Conservation (phyloP, 2,329 filamentous ascomycete species). For the Lasiodiplodia hormozganensis region DNA sequence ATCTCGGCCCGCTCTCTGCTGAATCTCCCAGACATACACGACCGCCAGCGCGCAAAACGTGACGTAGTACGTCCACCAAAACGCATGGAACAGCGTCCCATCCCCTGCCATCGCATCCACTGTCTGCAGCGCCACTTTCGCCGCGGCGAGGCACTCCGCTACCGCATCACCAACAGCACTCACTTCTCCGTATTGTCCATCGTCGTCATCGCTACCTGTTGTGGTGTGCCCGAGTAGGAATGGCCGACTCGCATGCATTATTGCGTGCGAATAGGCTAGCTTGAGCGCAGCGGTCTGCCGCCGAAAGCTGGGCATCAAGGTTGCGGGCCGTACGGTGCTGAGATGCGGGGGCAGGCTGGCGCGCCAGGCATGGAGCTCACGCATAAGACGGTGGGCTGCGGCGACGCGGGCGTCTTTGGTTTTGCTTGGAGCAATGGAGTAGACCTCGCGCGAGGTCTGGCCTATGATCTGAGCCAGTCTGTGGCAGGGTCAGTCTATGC, state of each 20-base stretch:
- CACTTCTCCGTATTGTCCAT: conserved; percentile 34
- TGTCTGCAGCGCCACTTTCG: conserved; percentile 45
- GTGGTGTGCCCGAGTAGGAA: conserved; percentile 35
- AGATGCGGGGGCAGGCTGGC: conserved; percentile 51
- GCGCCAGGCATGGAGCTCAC: conserved; percentile 45
- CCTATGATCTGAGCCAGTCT: conserved; percentile 41
- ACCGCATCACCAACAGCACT: conserved; percentile 46
- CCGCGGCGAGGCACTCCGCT: conserved; percentile 53
- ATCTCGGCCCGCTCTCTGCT: conserved; percentile 36
- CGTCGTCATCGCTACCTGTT: neutral
- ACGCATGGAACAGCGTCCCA: conserved; percentile 49
- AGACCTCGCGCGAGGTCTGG: conserved; percentile 42
- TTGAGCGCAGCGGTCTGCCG: conserved; percentile 42
- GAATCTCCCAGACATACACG: conserved; percentile 58
- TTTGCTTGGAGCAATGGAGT: conserved; percentile 41
- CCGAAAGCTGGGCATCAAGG: conserved; percentile 54
- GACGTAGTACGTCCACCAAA: conserved; percentile 59
- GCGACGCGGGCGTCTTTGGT: conserved; percentile 46
- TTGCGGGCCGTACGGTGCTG: conserved; percentile 52
- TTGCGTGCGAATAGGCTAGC: conserved; percentile 43
- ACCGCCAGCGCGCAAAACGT: conserved; percentile 58
- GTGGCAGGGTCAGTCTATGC: neutral
- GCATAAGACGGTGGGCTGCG: conserved; percentile 48
- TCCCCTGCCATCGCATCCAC: conserved; percentile 50
- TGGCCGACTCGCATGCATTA: conserved; percentile 44